Base-by-base conservation (phyloP, 805 yeast species). In the Henningerozyma blattae region DNA sequence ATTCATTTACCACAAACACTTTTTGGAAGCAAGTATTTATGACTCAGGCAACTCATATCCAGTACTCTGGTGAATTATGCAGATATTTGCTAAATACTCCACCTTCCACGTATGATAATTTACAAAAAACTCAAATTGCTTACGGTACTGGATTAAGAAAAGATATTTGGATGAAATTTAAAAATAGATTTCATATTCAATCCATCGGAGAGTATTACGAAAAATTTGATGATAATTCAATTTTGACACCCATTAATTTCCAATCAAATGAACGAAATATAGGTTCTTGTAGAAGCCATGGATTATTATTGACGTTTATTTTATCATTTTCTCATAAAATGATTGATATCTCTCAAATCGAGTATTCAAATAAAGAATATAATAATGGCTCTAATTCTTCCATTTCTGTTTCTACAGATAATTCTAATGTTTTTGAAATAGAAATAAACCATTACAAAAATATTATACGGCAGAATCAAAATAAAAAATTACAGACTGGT, bases 31-130 rank as follows among this genome's bases (percentile, higher is more conserved):
- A 86, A 55, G 84, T 80, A 2, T 73, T 67, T 43, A 50, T 80
- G 24, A 53, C 75, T 13, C 53, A 63, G 2, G 79, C 94, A 4
- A 80, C 91, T 5, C 80, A 80, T 40, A 69, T 83, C 36, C 95
- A 85, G 55, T 86, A 86, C 47, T 95, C 86, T 16, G 95, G 95
- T 9, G 95, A 86, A 55, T 86, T 84, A 18, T 81, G 95, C 54
- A 69, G 95, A 27, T 85, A 84, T 50, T 65, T 86, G 39, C 56
- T 80, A 40, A 72, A 76, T 43, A 59, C 82, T 1, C 70, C 75
- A 32, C 61, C 59, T 7, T 75, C 75, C 31, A 77, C 80, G 4
- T 75, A 68, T 47, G 89, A 81, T 48, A 53, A 58, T 31, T 52
- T 48, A 25, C 93, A 82, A 52, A 40, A 49, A 3, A 74, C 82